Evolutionary conservation across 192 early-diverging fungal species (phyloP).

Genomic region (Backusella tuberculispora): DNA sequence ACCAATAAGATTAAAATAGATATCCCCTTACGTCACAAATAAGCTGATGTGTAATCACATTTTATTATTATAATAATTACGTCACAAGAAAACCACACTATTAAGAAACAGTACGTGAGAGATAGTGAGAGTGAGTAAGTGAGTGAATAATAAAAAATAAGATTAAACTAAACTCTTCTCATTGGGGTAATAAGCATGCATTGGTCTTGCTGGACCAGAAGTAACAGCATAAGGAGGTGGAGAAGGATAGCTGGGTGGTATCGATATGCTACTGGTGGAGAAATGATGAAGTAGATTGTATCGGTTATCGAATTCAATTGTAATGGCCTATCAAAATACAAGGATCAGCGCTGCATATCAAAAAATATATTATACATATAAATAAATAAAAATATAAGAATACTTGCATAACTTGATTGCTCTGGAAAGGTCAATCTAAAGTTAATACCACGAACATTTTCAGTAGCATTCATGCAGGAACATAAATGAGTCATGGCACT

Average conservation of each 20-base stretch:
- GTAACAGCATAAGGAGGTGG: slow-evolving; percentile 6
- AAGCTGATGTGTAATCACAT: background rate
- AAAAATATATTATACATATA: background rate
- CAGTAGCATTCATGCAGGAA: slow-evolving; percentile 40
- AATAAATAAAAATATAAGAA: background rate
- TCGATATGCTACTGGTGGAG: background rate
- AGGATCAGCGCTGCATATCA: slow-evolving; percentile 1
- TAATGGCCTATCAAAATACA: slow-evolving; percentile 30
- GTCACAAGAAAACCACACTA: background rate
- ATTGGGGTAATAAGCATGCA: slow-evolving; percentile 16
- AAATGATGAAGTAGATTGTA: slow-evolving; percentile 38
- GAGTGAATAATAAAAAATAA: too few relatives aligned
- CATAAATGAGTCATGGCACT: slow-evolving; percentile 32
- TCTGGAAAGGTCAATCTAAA: slow-evolving; percentile 31
- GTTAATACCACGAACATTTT: slow-evolving; percentile 42
- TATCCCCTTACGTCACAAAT: background rate
- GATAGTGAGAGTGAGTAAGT: background rate
- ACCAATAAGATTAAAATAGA: background rate
- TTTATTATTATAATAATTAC: background rate
- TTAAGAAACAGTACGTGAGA: background rate
- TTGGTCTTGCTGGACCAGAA: background rate
- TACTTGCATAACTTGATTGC: slow-evolving; percentile 20
- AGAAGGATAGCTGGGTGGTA: slow-evolving; percentile 10
- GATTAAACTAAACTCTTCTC: slow-evolving; percentile 24
- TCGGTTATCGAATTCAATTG: slow-evolving; percentile 35